These are phyloP conservation scores for Coemansia sp. DNA, from an alignment of 192 early-diverging fungal genomes.

Conservation along the genomic window DNA sequence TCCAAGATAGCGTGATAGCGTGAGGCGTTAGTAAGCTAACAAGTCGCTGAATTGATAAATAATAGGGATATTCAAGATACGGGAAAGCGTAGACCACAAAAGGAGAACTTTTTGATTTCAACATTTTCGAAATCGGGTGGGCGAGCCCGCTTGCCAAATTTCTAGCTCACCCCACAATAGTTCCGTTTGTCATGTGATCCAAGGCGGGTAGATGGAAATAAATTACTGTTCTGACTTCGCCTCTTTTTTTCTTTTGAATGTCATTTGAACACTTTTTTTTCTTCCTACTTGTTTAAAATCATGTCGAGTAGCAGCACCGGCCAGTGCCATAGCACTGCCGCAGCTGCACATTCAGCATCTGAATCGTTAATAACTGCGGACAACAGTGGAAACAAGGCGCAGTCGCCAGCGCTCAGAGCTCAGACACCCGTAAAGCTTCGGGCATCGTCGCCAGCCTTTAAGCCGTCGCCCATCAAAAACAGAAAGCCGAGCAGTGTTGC, in stretches of 20 bases:
- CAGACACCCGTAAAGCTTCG: constrained; percentile 23
- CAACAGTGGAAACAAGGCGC: not conserved
- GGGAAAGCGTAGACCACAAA: not conserved
- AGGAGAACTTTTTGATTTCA: not conserved
- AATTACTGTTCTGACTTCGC: too few relatives aligned
- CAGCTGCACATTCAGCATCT: not conserved
- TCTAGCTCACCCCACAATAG: not conserved
- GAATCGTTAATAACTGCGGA: not conserved
- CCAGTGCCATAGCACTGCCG: not conserved
- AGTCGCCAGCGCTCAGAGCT: constrained; percentile 6
- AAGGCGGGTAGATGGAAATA: not conserved
- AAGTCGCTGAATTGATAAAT: not conserved
- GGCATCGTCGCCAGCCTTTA: constrained; percentile 50
- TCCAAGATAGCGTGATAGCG: not conserved
- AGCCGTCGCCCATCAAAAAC: constrained; percentile 23
- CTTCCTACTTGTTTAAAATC: not conserved
- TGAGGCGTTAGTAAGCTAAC: not conserved
- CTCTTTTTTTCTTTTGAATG: too few relatives aligned
- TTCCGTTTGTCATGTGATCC: not conserved
- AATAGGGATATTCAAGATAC: not conserved
- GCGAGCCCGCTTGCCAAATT: not conserved
- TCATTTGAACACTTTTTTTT: too few relatives aligned
- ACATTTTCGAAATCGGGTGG: not conserved
- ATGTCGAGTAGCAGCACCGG: not conserved
- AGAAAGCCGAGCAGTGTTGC: not conserved